Evolutionary conservation across 2,329 filamentous ascomycete genomes (phyloP), one percentile per base, ranked within the genome.

Genomic region (Daldinia sp.): DNA sequence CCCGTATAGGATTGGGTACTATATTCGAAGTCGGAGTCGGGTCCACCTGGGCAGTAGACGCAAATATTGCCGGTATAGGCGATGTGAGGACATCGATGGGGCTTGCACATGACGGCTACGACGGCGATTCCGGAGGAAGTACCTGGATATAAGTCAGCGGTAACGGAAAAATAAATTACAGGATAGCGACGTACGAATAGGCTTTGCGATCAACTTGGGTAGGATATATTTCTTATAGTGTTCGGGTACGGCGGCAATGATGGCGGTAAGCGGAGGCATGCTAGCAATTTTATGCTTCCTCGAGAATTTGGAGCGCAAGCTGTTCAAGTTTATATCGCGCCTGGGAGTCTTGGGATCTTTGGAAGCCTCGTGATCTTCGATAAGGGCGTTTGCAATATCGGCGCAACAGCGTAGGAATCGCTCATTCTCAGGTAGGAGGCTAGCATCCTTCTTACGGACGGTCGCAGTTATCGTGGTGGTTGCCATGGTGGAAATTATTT

Each of bases 221-320:
- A 98, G 80, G 64, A 99, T 97, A 74, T 98, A 98, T 81, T 98
- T 99, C 83, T 98, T 99, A 81, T 98, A 97, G 77, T 98, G 94
- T 76, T 99, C 95, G n/a, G 96, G 96, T 32, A 99, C 94, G 8
- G 95, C 95, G 56, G 95, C 93, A 74, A 99, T 98, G 74, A 99
- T 99, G 63, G 95, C 94, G 7, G 94, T 98, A 68, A 99, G 82
- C 23, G 96, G 93, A 29, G 95, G 95, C 70, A 96, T 92, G 64
- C 88, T 93, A 77, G 88, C 90, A 64, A 99, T 82, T 76, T 89
- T 91, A 81, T 98, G 93, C 81, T 97, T 98, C 81, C 95, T 96
- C 45, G 95, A 87, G 65, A 97, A 87, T 75, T 94, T 94, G 56
- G 92, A 89, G 45, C 95, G 89, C 69, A 99, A 79, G 61, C 88